Conservation (phyloP, 2,329 filamentous ascomycete genomes). For the Ophiognomonia clavigignenti-juglandacearum region DNA sequence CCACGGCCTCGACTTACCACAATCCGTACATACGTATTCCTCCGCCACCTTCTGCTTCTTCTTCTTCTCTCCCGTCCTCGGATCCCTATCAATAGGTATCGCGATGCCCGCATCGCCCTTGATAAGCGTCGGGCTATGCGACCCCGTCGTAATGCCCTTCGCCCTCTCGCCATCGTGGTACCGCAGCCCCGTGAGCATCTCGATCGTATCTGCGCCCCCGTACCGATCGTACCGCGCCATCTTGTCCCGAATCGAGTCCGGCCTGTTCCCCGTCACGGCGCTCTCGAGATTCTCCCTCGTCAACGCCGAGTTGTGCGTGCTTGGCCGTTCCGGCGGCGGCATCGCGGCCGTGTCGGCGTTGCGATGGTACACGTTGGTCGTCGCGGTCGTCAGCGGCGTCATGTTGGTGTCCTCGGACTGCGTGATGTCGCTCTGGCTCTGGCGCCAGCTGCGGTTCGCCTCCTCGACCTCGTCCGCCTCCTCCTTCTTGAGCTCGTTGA, state of each 20-base stretch:
- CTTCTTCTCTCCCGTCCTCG: slow-evolving; percentile 71
- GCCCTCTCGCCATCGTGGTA: slow-evolving; percentile 88
- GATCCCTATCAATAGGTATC: slow-evolving; percentile 74
- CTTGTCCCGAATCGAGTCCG: slow-evolving; percentile 77
- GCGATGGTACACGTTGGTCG: slow-evolving; percentile 23
- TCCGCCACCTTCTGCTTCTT: slow-evolving; percentile 78
- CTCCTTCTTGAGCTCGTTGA: slow-evolving; percentile 78
- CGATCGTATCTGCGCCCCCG: slow-evolving; percentile 80
- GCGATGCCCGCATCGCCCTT: slow-evolving; percentile 83
- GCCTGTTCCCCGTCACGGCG: slow-evolving; percentile 56
- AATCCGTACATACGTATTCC: slow-evolving; percentile 94
- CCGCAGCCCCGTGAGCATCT: slow-evolving; percentile 84
- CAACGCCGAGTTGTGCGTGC: slow-evolving; percentile 60
- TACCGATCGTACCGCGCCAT: slow-evolving; percentile 81
- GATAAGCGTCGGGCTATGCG: slow-evolving; percentile 73
- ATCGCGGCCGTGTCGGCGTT: slow-evolving; percentile 46
- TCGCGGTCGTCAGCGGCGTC: slow-evolving; percentile 24
- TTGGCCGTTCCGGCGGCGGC: slow-evolving; percentile 62
- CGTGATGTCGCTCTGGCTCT: slow-evolving; percentile 53
- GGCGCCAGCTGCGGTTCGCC: slow-evolving; percentile 55
- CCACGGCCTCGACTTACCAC: slow-evolving; percentile 51
- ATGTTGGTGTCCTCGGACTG: slow-evolving; percentile 40
- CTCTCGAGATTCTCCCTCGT: slow-evolving; percentile 79
- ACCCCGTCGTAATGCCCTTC: slow-evolving; percentile 81
- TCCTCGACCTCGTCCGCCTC: slow-evolving; percentile 76